Evolutionary conservation across 495 filamentous ascomycete species (phyloP).

Genomic region (Elasticomyces elasticus): DNA sequence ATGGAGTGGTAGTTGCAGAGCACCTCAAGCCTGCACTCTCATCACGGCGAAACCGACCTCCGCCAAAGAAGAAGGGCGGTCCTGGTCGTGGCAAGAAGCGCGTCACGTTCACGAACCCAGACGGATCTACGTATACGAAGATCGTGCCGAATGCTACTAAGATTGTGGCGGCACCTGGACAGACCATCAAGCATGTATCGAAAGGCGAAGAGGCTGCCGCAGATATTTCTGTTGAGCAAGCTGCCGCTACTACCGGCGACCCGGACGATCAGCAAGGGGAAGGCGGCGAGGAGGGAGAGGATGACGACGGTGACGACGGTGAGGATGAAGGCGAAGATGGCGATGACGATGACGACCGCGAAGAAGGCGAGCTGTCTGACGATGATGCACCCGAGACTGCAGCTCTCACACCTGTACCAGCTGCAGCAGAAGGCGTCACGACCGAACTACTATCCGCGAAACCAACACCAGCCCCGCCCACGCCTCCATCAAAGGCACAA

Average conservation of each 20-base stretch:
- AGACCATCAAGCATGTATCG: constrained; percentile 24
- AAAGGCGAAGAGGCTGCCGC: constrained; percentile 23
- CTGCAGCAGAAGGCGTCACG: constrained; percentile 1
- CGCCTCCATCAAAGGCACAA: background rate
- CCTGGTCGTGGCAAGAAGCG: constrained; percentile 33
- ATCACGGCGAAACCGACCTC: constrained; percentile 46
- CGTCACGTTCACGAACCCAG: constrained; percentile 29
- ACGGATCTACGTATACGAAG: constrained; percentile 23
- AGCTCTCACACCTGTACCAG: constrained; percentile 7
- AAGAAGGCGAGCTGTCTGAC: constrained; percentile 25
- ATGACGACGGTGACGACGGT: constrained; percentile 23
- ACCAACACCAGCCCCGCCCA: background rate
- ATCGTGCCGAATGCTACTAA: constrained; percentile 21
- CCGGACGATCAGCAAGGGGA: constrained; percentile 23
- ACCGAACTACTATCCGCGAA: background rate
- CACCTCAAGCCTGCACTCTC: constrained; percentile 38
- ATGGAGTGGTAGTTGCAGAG: constrained; percentile 51
- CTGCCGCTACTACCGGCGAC: constrained; percentile 22
- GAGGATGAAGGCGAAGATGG: constrained; percentile 25
- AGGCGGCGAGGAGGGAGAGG: constrained; percentile 18
- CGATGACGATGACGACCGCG: constrained; percentile 26
- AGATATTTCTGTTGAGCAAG: constrained; percentile 29
- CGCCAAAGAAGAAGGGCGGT: constrained; percentile 41
- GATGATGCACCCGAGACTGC: constrained; percentile 10
- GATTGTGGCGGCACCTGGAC: constrained; percentile 18